These are phyloP conservation scores for Phytophthora fragariae DNA, from an alignment of 352 stramenopile genomes.

Conservation along the genomic window DNA sequence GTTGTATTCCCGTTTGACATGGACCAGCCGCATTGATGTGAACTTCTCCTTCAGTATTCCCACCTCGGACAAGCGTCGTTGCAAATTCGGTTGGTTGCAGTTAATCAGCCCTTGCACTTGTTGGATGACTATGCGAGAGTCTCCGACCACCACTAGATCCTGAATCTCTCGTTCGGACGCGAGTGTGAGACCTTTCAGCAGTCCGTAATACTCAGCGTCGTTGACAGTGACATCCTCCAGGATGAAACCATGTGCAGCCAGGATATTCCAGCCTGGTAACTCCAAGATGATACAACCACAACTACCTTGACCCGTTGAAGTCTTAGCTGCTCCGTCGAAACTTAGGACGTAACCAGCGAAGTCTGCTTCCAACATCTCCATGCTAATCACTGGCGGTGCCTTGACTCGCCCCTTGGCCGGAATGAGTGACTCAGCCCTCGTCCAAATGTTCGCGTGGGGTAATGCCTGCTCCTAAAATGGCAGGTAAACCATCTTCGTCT, in stretches of 20 bases:
- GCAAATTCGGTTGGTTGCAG: too few species aligned
- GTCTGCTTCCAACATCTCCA: conserved; percentile 4
- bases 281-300: conserved; percentile 4
- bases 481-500: conserved; percentile 11
- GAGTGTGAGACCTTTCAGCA: too few species aligned
- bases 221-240: conserved; percentile 9
- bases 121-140: too few species aligned
- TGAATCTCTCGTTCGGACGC: too few species aligned
- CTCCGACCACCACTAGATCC: too few species aligned
- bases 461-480: background rate
- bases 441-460: conserved; percentile 5
- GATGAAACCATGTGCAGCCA: background rate
- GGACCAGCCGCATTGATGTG: too few species aligned
- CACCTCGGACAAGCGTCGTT: too few species aligned
- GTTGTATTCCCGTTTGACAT: too few species aligned
- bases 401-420: background rate
- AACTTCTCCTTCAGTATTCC: too few species aligned
- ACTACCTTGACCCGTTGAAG: background rate
- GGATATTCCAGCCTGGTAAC: background rate
- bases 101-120: too few species aligned
- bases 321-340: conserved; percentile 12
- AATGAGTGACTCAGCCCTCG: background rate
- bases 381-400: conserved; percentile 6
- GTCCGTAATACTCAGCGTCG: conserved; percentile 6
- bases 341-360: background rate